Percentiles rank a stretch among this genome's conserved stretches.
These are phyloP conservation scores for Funneliformis caledonium DNA, from an alignment of 371 early-diverging fungal genomes.

Conservation along the genomic window DNA sequence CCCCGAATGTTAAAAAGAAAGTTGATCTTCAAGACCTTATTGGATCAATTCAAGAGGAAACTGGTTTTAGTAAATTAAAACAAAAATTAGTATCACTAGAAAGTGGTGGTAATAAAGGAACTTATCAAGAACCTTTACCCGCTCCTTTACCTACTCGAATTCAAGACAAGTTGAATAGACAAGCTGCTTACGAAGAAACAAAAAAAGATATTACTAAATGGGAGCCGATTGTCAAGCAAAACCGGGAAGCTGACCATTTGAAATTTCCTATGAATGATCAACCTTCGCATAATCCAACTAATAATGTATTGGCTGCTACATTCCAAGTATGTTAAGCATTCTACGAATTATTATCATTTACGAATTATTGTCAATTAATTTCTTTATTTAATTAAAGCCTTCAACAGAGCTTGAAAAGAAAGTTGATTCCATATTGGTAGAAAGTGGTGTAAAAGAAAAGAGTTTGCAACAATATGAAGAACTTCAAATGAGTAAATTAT, in stretches of 20 bases:
- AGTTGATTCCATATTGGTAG: constrained; percentile 68
- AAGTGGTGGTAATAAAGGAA: constrained; percentile 54
- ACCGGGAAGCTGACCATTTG: constrained; percentile 86
- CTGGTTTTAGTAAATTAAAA: constrained; percentile 64
- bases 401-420: constrained; percentile 80
- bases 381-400: constrained; percentile 39
- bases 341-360: constrained; percentile 1
- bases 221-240: constrained; percentile 79
- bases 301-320: constrained; percentile 62
- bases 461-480: constrained; percentile 83
- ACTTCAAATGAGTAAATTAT: constrained; percentile 77
- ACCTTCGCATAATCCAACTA: constrained; percentile 52
- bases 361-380: not conserved
- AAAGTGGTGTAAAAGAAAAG: constrained; percentile 79
- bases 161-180: constrained; percentile 83
- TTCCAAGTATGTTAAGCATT: constrained; percentile 52
- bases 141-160: constrained; percentile 85
- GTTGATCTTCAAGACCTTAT: constrained; percentile 80
- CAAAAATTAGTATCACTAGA: constrained; percentile 65
- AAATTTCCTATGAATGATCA: constrained; percentile 68
- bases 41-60: constrained; percentile 63
- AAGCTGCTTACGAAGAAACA: constrained; percentile 80
- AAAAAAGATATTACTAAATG: constrained; percentile 86
- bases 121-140: constrained; percentile 60
- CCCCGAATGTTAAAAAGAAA: constrained; percentile 52